phyloP scores from a whole-genome alignment of 768 basidiomycete genomes.

The Agaricus subrufescens region DNA sequence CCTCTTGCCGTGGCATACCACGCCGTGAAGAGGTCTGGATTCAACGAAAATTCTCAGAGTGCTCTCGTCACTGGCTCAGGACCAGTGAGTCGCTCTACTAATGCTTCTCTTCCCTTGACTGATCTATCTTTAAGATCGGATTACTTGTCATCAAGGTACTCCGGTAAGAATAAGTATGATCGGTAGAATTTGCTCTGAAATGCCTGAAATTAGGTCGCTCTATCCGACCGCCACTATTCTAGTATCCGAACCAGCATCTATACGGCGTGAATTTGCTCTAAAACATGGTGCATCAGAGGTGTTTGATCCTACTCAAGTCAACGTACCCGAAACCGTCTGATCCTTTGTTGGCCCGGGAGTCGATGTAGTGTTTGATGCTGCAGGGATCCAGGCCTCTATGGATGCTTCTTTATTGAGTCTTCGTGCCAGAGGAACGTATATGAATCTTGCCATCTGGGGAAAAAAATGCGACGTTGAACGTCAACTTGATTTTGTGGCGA shows the following conservation, averaged over 20 bases:
- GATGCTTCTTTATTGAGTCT: conserved; percentile 30
- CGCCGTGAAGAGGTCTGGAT: conserved; percentile 35
- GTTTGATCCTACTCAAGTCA: conserved; percentile 28
- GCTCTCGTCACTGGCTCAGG: conserved; percentile 41
- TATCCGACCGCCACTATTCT: conserved; percentile 24
- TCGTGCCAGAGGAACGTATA: conserved; percentile 31
- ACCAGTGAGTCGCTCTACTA: conserved; percentile 26
- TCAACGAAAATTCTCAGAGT: conserved; percentile 27
- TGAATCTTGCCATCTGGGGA: conserved; percentile 46
- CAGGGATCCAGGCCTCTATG: conserved; percentile 34
- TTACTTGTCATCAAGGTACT: conserved; percentile 33
- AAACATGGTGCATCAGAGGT: conserved; percentile 33
- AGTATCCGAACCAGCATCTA: conserved; percentile 34
- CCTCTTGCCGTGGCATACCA: conserved; percentile 44
- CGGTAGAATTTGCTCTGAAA: neutral
- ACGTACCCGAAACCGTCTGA: conserved; percentile 21
- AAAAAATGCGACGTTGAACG: conserved; percentile 25
- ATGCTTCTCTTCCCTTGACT: neutral
- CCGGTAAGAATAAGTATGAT: conserved; percentile 16
- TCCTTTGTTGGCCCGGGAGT: conserved; percentile 31
- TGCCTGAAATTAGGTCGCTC: conserved; percentile 17
- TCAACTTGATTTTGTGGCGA: conserved; percentile 27
- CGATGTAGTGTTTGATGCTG: conserved; percentile 43
- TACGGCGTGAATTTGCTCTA: conserved; percentile 32
- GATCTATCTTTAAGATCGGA: conserved; percentile 25